phyloP scores from a whole-genome alignment of 148 eudicot genomes.

The Beta vulgaris region DNA sequence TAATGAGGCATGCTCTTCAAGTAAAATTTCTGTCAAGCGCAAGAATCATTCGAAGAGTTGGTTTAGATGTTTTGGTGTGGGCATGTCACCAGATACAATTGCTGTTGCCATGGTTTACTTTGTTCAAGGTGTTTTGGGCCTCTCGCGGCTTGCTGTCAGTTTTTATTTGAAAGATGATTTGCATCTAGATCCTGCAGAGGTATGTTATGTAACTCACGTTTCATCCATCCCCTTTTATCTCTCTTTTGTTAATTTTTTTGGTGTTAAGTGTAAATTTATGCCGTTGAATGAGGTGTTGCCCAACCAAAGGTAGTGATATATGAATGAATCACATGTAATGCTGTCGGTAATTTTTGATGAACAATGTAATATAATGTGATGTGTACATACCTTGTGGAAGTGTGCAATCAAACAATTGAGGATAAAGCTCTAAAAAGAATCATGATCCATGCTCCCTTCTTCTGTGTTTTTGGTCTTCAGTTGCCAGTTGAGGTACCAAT shows the following conservation, averaged over 20 bases:
- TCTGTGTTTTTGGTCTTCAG: too few relatives aligned
- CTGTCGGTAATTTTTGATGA: neutral
- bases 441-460: too few relatives aligned
- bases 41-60: slow-evolving; percentile 38
- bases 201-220: slow-evolving; percentile 25
- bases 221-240: neutral
- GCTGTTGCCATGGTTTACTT: slow-evolving; percentile 99
- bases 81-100: slow-evolving; percentile 87
- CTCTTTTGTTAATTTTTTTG: neutral
- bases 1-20: slow-evolving; percentile 37
- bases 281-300: too few relatives aligned
- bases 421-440: too few relatives aligned
- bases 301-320: neutral
- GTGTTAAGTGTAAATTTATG: neutral
- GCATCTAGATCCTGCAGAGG: slow-evolving; percentile 99
- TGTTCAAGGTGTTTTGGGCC: slow-evolving; percentile 98
- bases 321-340: neutral
- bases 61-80: slow-evolving; percentile 71
- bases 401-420: too few relatives aligned
- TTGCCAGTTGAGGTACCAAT: too few relatives aligned
- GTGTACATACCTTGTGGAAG: too few relatives aligned
- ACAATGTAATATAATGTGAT: too few relatives aligned
- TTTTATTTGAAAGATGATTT: slow-evolving; percentile 95
- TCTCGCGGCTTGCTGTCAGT: slow-evolving; percentile 90
- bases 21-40: slow-evolving; percentile 38